A percentile compares a stretch with the other conserved stretches of the same genome.
Conservation (phyloP, 805 yeast genomes). For the Teunomyces barrocoloradensis region DNA sequence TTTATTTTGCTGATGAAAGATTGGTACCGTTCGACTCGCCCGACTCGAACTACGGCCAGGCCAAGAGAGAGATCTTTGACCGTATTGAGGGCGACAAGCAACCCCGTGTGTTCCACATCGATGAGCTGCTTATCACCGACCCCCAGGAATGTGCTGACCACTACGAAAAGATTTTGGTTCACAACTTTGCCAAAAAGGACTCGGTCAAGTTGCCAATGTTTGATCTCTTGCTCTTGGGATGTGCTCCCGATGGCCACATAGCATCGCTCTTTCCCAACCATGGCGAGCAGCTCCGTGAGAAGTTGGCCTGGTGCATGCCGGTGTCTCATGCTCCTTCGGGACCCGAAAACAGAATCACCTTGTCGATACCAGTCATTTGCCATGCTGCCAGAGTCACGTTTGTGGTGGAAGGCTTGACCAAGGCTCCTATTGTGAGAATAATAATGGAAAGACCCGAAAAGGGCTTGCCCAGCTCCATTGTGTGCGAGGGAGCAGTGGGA, state of each 20-base stretch:
- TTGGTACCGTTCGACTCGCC: conserved; percentile 81
- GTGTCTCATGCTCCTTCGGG: conserved; percentile 90
- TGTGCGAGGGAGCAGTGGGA: conserved; percentile 95
- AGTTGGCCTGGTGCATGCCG: conserved; percentile 93
- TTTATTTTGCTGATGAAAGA: conserved; percentile 95
- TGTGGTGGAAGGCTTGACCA: conserved; percentile 94
- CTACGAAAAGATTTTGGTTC: conserved; percentile 82
- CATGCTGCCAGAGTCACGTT: conserved; percentile 91
- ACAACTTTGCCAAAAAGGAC: conserved; percentile 93
- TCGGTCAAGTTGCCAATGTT: conserved; percentile 94
- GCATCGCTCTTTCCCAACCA: conserved; percentile 95
- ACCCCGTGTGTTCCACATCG: conserved; percentile 82
- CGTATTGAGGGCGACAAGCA: conserved; percentile 48
- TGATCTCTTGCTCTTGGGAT: conserved; percentile 85
- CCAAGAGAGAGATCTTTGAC: conserved; percentile 80
- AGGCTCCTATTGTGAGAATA: conserved; percentile 86
- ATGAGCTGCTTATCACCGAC: conserved; percentile 68
- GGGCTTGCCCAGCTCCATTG: conserved; percentile 90
- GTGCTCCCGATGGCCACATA: conserved; percentile 98
- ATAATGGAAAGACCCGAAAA: conserved; percentile 97
- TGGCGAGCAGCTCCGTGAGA: conserved; percentile 78
- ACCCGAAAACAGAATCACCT: conserved; percentile 79
- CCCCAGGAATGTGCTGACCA: conserved; percentile 93
- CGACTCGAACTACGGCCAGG: conserved; percentile 88
- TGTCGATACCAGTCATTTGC: conserved; percentile 91